Evolutionary conservation across 495 filamentous ascomycete species (phyloP), one percentile per base, ranked within the genome.

Genomic region (Lasiosphaeria ovina): DNA sequence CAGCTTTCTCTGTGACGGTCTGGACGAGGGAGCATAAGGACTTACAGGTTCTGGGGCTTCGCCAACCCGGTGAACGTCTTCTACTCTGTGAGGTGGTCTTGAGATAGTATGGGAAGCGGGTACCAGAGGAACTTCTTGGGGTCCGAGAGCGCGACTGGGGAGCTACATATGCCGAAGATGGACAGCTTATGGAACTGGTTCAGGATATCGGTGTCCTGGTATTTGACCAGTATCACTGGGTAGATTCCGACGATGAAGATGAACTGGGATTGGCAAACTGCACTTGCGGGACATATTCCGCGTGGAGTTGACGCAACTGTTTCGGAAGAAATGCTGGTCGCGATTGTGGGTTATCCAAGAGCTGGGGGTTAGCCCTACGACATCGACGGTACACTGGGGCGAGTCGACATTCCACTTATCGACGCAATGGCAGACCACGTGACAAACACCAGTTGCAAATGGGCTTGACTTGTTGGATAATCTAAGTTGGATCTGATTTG

Each of bases 121-220:
- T 16, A 34, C 33, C 34, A 54, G 34, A 54, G 31, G 12, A 36
- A 24, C 51, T 54, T 54, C 51, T 54, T 35, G 51, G 33, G 51
- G 51, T 54, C 34, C 51, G 51, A 54, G 33, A 54, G 9, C 51
- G 51, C 33, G 51, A 14, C 51, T 54, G 33, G 51, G 51, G 51
- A 54, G 51, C 51, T 10, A 24, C 51, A 31, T 8, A 54, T 14
- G 51, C 32, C 33, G 51, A 54, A 35, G 51, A 54, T 16, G 51
- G 34, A 16, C 51, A 54, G 51, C 51, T 54, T 34, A 54, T 54
- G 51, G 31, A 54, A 8, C 16, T 54, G 33, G 9, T 16, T 6
- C 8, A 16, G 9, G 51, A 16, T 9, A 36, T 14, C 51, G 51
- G 34, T 54, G 51, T 10, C 24, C 51, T 54, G 24, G 51, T 54